phyloP scores from a whole-genome alignment of 768 basidiomycete genomes.

The Tephrocybe sp. region DNA sequence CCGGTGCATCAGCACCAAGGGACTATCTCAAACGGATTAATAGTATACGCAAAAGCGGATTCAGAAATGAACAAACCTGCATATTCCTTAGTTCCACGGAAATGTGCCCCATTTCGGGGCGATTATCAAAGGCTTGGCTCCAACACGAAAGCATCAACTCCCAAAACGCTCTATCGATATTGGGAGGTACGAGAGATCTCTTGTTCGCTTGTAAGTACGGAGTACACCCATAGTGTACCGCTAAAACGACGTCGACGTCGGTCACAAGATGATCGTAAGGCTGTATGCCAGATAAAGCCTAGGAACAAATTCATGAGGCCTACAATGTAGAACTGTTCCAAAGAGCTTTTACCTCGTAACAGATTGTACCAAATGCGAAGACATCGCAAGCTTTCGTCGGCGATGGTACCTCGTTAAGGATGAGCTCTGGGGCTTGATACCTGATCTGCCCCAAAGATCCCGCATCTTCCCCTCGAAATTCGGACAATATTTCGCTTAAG shows the following conservation, averaged over 20 bases:
- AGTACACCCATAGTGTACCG: background rate
- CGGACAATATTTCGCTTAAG: background rate
- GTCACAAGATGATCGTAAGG: background rate
- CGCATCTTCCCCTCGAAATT: background rate
- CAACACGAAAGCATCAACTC: conserved; percentile 6
- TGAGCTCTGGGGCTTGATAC: conserved; percentile 7
- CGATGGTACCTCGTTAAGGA: background rate
- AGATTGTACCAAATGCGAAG: background rate
- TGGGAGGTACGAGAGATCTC: background rate
- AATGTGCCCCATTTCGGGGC: conserved; percentile 1
- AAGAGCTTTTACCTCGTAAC: background rate
- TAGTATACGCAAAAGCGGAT: background rate
- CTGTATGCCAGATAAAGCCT: conserved; percentile 1
- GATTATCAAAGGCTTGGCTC: background rate
- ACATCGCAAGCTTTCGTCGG: conserved; percentile 1
- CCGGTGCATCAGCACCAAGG: background rate
- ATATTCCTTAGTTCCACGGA: background rate
- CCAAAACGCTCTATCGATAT: conserved; percentile 2
- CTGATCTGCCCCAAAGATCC: background rate
- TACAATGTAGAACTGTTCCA: background rate
- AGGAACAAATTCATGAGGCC: background rate
- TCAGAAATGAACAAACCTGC: background rate
- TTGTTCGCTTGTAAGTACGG: background rate
- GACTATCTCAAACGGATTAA: background rate
- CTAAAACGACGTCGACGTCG: conserved; percentile 2